Evolutionary conservation across 2,329 filamentous ascomycete species (phyloP), one percentile per base, ranked within the genome.

Genomic region (Xylariaceae sp.): DNA sequence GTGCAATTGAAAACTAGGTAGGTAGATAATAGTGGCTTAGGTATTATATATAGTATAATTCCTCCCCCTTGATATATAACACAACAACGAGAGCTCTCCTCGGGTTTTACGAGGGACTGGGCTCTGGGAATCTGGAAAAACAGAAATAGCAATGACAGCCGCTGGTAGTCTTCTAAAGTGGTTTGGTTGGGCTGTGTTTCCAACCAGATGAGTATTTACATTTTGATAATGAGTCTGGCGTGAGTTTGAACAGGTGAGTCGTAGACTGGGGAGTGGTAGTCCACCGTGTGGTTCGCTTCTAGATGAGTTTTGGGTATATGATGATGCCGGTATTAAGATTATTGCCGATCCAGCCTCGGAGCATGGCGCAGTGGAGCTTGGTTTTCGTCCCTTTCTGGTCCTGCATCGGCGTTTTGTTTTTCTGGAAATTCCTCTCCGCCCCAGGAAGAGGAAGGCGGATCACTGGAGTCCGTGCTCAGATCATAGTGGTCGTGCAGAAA

Each of bases 91-190:
- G 45, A 49, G 15, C 18, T 50, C 18, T 50, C 23, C 37, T 34
- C 37, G 45, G 30, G 45, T 50, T 58, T 50, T 13, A 41, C 49
- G 53, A 56, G 58, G 60, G 57, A 57, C 37, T 49, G 41, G 60
- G 52, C 62, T 41, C 8, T 56, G 51, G 62, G 55, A 63, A 58
- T 55, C 51, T 58, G 57, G 58, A 54, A 45, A 4, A 41, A 56
- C 58, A 66, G 59, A 63, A 64, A 61, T 63, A 61, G 53, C 52
- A 61, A 63, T 55, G 62, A 57, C 23, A 52, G 51, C 53, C 53
- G 57, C 60, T 64, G 50, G 56, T 64, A 53, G 30, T 53, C 49
- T 48, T 49, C 37, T 45, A 45, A 50, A 17, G 44, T 53, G 39
- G 52, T 54, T 35, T 44, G 54, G 41, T 64, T 13, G 41, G 41